These are phyloP conservation scores for Bidens hawaiensis DNA, from an alignment of 140 eudicot genomes.

Conservation along the genomic window DNA sequence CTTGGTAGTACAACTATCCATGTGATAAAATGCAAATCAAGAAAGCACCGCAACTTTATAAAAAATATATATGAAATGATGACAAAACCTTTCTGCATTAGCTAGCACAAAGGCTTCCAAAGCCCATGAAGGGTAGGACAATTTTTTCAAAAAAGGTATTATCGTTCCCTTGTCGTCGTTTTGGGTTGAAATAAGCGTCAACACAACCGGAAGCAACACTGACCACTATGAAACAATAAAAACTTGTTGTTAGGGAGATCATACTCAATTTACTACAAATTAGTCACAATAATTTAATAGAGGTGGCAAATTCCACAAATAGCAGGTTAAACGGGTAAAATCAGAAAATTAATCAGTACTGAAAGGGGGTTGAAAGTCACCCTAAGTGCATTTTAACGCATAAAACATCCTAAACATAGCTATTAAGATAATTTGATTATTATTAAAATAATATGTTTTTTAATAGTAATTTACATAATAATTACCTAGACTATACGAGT, in stretches of 20 bases:
- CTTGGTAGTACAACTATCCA: too few relatives aligned
- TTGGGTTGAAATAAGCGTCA: constrained; percentile 82
- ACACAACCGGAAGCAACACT: constrained; percentile 88
- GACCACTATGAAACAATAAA: constrained; percentile 65
- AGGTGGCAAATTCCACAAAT: too few relatives aligned
- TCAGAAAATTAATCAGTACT: neutral
- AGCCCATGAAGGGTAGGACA: constrained; percentile 90
- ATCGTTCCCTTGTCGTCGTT: constrained; percentile 31
- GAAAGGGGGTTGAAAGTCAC: neutral
- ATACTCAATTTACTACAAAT: neutral
- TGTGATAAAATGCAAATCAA: too few relatives aligned
- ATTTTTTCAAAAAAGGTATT: constrained; percentile 28
- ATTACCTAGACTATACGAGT: too few relatives aligned
- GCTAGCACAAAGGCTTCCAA: constrained; percentile 87
- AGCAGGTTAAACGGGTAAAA: neutral
- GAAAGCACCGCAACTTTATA: too few relatives aligned
- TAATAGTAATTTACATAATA: too few relatives aligned
- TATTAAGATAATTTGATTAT: neutral
- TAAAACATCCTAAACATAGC: neutral
- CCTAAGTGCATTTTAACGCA: neutral
- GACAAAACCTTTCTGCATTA: constrained; percentile 77
- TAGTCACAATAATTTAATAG: too few relatives aligned
- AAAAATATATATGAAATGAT: neutral
- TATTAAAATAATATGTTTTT: too few relatives aligned
- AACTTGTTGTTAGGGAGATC: neutral